Percentiles rank a stretch among this genome's conserved stretches.
Evolutionary conservation across 75 land plant genomes (phyloP).

Genomic region (Gnetum montanum): DNA sequence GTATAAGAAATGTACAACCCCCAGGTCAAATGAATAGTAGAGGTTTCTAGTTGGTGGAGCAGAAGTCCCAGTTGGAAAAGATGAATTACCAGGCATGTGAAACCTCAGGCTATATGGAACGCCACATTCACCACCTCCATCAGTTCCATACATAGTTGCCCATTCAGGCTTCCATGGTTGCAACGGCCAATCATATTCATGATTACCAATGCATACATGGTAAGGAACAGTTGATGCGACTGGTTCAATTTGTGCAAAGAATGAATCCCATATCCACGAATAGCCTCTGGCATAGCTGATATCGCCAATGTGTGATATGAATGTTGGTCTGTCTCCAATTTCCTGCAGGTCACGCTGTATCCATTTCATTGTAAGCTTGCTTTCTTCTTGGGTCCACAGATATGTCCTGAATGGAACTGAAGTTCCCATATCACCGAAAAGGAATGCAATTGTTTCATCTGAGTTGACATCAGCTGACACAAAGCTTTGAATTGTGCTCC

Average conservation of each 20-base stretch:
- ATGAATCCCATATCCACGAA: constrained; percentile 85
- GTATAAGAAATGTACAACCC: constrained; percentile 77
- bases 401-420: constrained; percentile 28
- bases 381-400: constrained; percentile 48
- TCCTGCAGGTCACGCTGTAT: constrained; percentile 65
- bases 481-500: constrained; percentile 68
- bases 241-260: constrained; percentile 72
- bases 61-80: constrained; percentile 45
- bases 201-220: constrained; percentile 56
- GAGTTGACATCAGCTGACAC: constrained; percentile 43
- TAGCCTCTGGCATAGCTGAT: constrained; percentile 92
- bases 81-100: constrained; percentile 81
- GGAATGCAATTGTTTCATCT: constrained; percentile 65
- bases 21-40: constrained; percentile 66
- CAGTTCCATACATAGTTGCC: constrained; percentile 18
- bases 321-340: constrained; percentile 56
- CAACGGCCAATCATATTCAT: constrained; percentile 30
- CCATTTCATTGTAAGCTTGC: constrained; percentile 71
- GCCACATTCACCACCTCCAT: constrained; percentile 40
- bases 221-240: constrained; percentile 64
- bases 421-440: constrained; percentile 46
- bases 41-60: constrained; percentile 61
- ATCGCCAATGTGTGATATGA: constrained; percentile 89
- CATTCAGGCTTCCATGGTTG: constrained; percentile 33
- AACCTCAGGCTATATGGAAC: constrained; percentile 76